A percentile compares a stretch with the other conserved stretches of the same genome.
phyloP scores from a whole-genome alignment of 208 protist species.

The Hexamita inflata region DNA sequence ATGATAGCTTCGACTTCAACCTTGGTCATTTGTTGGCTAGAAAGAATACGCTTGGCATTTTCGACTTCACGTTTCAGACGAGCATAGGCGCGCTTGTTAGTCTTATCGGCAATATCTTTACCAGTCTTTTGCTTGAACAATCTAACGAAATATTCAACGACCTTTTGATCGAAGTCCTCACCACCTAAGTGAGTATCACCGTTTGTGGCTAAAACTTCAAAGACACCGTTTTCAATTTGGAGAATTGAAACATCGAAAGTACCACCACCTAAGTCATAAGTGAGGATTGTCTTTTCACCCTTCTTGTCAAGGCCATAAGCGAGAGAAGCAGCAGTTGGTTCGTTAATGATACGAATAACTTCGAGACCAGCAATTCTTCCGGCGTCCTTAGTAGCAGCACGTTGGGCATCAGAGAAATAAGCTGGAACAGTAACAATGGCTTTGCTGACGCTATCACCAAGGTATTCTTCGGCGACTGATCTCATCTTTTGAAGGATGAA shows the following conservation, averaged over 20 bases:
- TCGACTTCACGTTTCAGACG: slow-evolving; percentile 24
- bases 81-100: not conserved
- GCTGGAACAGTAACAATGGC: slow-evolving; percentile 58
- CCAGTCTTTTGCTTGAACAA: slow-evolving; percentile 8
- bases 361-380: slow-evolving; percentile 70
- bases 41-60: slow-evolving; percentile 39
- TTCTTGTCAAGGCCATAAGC: slow-evolving; percentile 65
- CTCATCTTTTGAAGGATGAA: slow-evolving; percentile 47
- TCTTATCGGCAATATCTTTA: not conserved
- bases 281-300: slow-evolving; percentile 48
- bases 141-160: slow-evolving; percentile 27
- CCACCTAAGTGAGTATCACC: slow-evolving; percentile 97
- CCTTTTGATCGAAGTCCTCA: slow-evolving; percentile 60
- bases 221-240: slow-evolving; percentile 91
- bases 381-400: slow-evolving; percentile 73
- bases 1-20: slow-evolving; percentile 38
- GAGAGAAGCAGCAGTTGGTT: slow-evolving; percentile 95
- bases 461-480: slow-evolving; percentile 38
- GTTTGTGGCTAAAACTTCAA: slow-evolving; percentile 92
- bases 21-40: not conserved
- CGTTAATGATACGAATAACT: slow-evolving; percentile 98
- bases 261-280: slow-evolving; percentile 86
- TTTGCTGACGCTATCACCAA: slow-evolving; percentile 36
- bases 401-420: slow-evolving; percentile 85
- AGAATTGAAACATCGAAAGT: slow-evolving; percentile 85